phyloP scores from a whole-genome alignment of 2,329 filamentous ascomycete species.

The Pseudogymnoascus sp. region DNA sequence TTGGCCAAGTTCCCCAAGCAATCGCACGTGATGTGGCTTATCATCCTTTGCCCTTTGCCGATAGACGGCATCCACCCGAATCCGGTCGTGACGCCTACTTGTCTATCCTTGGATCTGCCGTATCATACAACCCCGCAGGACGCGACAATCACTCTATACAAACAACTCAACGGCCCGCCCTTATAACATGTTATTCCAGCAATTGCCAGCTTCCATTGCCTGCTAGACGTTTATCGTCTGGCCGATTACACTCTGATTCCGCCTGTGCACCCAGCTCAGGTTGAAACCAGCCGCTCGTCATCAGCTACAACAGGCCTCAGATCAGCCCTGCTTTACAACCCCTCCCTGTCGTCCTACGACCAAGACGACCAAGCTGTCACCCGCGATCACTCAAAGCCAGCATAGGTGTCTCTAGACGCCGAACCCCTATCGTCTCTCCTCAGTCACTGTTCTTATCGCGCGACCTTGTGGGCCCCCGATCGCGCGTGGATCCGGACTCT shows the following conservation, averaged over 20 bases:
- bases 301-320: slow-evolving; percentile 33
- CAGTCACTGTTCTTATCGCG: background rate
- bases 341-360: slow-evolving; percentile 11
- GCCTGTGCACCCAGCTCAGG: slow-evolving; percentile 39
- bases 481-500: background rate
- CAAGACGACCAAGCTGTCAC: slow-evolving; percentile 18
- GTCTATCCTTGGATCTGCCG: slow-evolving; percentile 9
- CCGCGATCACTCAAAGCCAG: background rate
- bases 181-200: slow-evolving; percentile 17
- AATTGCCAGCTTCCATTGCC: slow-evolving; percentile 18
- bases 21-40: slow-evolving; percentile 3
- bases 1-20: background rate
- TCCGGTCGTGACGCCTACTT: slow-evolving; percentile 7
- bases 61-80: slow-evolving; percentile 8
- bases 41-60: slow-evolving; percentile 1
- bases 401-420: background rate
- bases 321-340: slow-evolving; percentile 11
- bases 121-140: slow-evolving; percentile 10
- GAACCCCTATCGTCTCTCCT: background rate
- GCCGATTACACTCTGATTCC: slow-evolving; percentile 34
- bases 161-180: slow-evolving; percentile 16
- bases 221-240: slow-evolving; percentile 40
- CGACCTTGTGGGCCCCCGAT: background rate
- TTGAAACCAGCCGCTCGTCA: slow-evolving; percentile 36
- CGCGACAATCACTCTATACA: slow-evolving; percentile 17